Evolutionary conservation across 225 moss, liverwort and hornwort species (phyloP), one percentile per base, ranked within the genome.

Genomic region (Pleurozium schreberi): DNA sequence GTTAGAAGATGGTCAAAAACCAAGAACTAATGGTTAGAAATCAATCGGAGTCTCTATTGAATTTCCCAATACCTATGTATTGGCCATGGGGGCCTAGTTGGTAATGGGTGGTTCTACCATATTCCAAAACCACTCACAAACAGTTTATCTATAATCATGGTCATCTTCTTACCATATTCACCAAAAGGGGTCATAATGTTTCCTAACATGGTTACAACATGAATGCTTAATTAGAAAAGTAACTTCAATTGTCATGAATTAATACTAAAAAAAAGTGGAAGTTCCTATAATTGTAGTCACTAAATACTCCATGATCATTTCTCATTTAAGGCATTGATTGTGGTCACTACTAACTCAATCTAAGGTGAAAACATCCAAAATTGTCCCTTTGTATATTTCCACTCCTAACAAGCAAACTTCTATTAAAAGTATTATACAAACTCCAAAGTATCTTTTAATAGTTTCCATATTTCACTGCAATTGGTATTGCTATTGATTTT

Each of bases 131-230:
- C 45, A 47, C n/a, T n/a, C n/a, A 19, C 31, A 11, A 12, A 30
- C 47, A 47, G 1, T 11, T 4, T 43, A 19, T 18, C 2, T 1
- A 19, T 18, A 74, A 74, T n/a, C n/a, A n/a, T 31, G 7, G 11
- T 74, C 49, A 47, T 31, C 49, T 49, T 31, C 18, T 31, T 31
- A 49, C 6, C n/a, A n/a, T n/a, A n/a, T n/a, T 31, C 31, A 74
- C 1, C 0, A 1, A 49, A 31, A 74, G 12, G 0, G 0, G 3
- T 74, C 5, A 28, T 18, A 31, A 74, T 74, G 11, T 7, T 42
- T 74, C 0, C 9, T 74, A 6, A 45, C 9, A 30, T 45, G 10
- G 18, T 6, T 4, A 73, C 18, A 73, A 19, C 11, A 49, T 74
- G 31, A 47, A 74, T 11, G 74, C 18, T 12, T 14, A 10, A 25